Evolutionary conservation across 1,284 basidiomycete genomes (phyloP).

Genomic region (Fomitopsis schrenkii): DNA sequence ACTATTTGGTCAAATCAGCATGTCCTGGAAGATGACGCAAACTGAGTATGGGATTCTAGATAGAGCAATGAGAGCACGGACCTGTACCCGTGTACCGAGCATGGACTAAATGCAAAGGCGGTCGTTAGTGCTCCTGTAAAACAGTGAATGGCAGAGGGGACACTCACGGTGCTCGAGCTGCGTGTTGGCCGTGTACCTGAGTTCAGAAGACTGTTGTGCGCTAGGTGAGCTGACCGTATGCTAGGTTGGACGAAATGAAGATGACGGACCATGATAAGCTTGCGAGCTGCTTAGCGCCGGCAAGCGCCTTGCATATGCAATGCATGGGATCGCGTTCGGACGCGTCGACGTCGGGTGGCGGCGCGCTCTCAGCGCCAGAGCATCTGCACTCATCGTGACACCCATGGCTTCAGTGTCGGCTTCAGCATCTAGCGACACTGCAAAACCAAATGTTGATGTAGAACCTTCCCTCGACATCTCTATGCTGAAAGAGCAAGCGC

Average conservation of each 20-base stretch:
- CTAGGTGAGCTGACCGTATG: slow-evolving; percentile 1
- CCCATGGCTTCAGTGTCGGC: slow-evolving; percentile 17
- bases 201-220: slow-evolving; percentile 67
- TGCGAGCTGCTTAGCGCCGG: slow-evolving; percentile 9
- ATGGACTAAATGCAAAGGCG: slow-evolving; percentile 58
- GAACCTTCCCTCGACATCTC: slow-evolving; percentile 61
- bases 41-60: background rate
- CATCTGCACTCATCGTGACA: background rate
- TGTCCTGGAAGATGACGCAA: slow-evolving; percentile 55
- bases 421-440: slow-evolving; percentile 20
- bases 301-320: slow-evolving; percentile 1
- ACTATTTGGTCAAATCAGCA: slow-evolving; percentile 94
- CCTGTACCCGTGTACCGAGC: slow-evolving; percentile 94
- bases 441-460: slow-evolving; percentile 18
- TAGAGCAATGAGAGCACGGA: slow-evolving; percentile 30
- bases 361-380: background rate
- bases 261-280: slow-evolving; percentile 41
- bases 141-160: background rate
- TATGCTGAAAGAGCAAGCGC: slow-evolving; percentile 72
- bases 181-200: slow-evolving; percentile 91
- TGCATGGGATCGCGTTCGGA: slow-evolving; percentile 8
- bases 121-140: slow-evolving; percentile 4
- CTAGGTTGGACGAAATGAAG: slow-evolving; percentile 20
- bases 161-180: slow-evolving; percentile 86
- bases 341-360: background rate